phyloP scores from a whole-genome alignment of 441 rosid species.

The Croton laevigatus region DNA sequence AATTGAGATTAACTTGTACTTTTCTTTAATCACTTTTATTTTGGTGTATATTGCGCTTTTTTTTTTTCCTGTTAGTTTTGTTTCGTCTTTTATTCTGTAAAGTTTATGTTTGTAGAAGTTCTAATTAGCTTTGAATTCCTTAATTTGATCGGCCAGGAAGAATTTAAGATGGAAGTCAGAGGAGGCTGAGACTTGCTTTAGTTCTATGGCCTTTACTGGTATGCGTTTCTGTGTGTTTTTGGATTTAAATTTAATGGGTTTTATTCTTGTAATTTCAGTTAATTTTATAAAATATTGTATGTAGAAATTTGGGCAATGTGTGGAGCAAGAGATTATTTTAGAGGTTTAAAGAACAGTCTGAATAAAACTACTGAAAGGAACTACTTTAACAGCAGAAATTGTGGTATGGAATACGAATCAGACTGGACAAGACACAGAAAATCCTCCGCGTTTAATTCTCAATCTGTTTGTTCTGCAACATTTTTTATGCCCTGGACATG shows the following conservation, averaged over 20 bases:
- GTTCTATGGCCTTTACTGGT: slow-evolving; percentile 59
- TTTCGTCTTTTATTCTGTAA: slow-evolving; percentile 2
- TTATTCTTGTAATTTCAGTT: slow-evolving; percentile 10
- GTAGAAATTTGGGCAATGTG: slow-evolving; percentile 56
- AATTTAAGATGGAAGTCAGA: slow-evolving; percentile 54
- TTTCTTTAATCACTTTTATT: not conserved
- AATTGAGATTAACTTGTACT: not conserved
- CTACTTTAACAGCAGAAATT: slow-evolving; percentile 27
- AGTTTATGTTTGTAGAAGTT: slow-evolving; percentile 1
- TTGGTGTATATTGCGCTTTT: not conserved
- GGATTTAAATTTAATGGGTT: not conserved
- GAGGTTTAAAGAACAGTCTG: slow-evolving; percentile 28
- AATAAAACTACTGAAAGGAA: slow-evolving; percentile 24
- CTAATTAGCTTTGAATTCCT: slow-evolving; percentile 14
- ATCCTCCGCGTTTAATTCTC: slow-evolving; percentile 49
- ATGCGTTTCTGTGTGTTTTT: slow-evolving; percentile 6
- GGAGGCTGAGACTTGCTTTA: slow-evolving; percentile 55
- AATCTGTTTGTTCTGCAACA: slow-evolving; percentile 61
- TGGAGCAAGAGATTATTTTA: slow-evolving; percentile 36
- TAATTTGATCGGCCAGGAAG: slow-evolving; percentile 25
- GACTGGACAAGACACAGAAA: slow-evolving; percentile 53
- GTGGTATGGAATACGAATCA: slow-evolving; percentile 86
- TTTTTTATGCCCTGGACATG: slow-evolving; percentile 75
- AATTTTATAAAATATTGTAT: slow-evolving; percentile 11
- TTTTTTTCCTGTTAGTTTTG: not conserved